A percentile compares a stretch with the other conserved stretches of the same genome.
These are phyloP conservation scores for Prunus davidiana DNA, from an alignment of 306 rosid species.

Conservation along the genomic window DNA sequence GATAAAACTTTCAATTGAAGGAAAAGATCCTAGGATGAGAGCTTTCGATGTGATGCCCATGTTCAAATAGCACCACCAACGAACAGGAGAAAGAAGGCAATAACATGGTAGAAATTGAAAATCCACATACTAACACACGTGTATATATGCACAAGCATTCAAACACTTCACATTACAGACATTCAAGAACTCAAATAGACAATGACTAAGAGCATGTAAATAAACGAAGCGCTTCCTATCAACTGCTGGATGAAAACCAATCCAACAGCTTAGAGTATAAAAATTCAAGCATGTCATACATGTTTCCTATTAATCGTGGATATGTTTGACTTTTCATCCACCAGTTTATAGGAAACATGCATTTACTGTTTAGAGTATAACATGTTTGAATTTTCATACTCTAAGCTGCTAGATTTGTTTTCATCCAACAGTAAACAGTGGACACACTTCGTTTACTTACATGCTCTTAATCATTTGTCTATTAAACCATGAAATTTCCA, in stretches of 20 bases:
- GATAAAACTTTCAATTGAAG: not conserved
- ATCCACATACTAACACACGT: not conserved
- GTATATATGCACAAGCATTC: not conserved
- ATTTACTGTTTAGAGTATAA: not conserved
- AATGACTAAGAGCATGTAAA: no score
- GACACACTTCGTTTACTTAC: not conserved
- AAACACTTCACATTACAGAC: not conserved
- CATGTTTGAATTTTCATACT: not conserved
- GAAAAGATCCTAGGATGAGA: not conserved
- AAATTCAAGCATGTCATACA: no score
- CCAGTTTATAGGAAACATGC: not conserved
- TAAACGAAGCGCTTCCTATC: no score
- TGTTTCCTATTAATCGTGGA: not conserved
- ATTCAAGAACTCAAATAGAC: not conserved
- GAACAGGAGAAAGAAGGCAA: not conserved
- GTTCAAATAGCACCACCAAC: not conserved
- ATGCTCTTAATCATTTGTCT: not conserved
- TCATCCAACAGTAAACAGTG: not conserved
- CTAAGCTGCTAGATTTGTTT: no score
- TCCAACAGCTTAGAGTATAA: no score
- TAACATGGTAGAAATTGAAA: not conserved
- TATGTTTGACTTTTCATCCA: not conserved
- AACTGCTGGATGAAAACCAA: no score
- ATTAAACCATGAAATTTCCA: not conserved
- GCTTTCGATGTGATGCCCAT: not conserved